Evolutionary conservation across 306 rosid species (phyloP), one percentile per base, ranked within the genome.

Genomic region (Pterocarpus macrocarpus): DNA sequence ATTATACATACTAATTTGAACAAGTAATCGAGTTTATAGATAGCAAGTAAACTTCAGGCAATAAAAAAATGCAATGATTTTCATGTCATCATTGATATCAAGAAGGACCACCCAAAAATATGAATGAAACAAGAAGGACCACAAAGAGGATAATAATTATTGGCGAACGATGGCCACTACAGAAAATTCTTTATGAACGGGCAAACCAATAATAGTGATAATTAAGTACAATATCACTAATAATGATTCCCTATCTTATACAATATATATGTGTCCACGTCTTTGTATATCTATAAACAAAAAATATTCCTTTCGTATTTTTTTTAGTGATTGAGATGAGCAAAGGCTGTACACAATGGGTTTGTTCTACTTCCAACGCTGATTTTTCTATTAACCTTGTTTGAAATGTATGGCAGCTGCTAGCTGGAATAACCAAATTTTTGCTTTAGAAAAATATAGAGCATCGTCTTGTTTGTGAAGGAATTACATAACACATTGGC

Each of bases 41-140:
- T n/a, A 71, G 64, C 6, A 44, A 70, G 77, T 56, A 62, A 36
- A 47, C 69, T 45, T 14, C 56, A 35, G 56, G 41, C 5, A 13
- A 56, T 13, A 52, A 50, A 3, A 67, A 39, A 68, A 66, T 76
- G 82, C 69, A 85, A 85, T 81, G 80, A 85, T 85, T 81, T 73
- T 77, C 39, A 71, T 52, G 78, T 33, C 72, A 83, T 83, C 47
- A 83, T 83, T 86, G 83, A 80, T 73, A 64, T 5, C 14, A 49
- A 68, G 73, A 74, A 80, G 83, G 86, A 81, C 83, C 81, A 73
- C 82, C 78, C 53, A 73, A 50, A 33, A 6, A 11, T 35, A 71
- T 47, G 73, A 82, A 39, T 22, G 57, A 77, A 63, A 39, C 16
- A 64, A 59, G 49, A 36, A 82, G 85, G 87, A 76, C 86, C 88